Conservation (phyloP, 2,329 filamentous ascomycete genomes). For the Metarhizium album region DNA sequence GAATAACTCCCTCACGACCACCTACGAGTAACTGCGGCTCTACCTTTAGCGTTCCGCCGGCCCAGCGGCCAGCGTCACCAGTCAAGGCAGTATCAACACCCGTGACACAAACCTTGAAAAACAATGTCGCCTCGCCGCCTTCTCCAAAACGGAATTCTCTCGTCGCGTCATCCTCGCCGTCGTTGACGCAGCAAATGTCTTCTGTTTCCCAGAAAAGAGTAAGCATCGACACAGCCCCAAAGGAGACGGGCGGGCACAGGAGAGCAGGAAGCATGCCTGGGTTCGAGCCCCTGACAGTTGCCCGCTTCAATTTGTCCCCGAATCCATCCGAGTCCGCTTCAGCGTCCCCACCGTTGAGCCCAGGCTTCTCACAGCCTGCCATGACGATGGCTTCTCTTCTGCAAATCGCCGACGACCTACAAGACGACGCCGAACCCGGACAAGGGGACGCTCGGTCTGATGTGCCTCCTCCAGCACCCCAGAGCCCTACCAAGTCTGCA, state of each 20-base stretch:
- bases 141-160: slow-evolving; percentile 19
- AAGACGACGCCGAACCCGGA: slow-evolving; percentile 17
- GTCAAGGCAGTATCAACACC: slow-evolving; percentile 27
- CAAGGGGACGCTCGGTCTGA: slow-evolving; percentile 23
- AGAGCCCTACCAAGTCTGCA: slow-evolving; percentile 48
- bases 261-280: slow-evolving; percentile 29
- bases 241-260: slow-evolving; percentile 25
- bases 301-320: slow-evolving; percentile 22
- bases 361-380: slow-evolving; percentile 20
- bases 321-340: slow-evolving; percentile 19
- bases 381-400: slow-evolving; percentile 45
- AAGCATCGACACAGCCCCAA: slow-evolving; percentile 31
- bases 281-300: slow-evolving; percentile 25
- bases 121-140: slow-evolving; percentile 12
- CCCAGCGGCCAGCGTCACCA: slow-evolving; percentile 40
- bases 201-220: slow-evolving; percentile 28
- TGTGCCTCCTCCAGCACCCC: slow-evolving; percentile 14
- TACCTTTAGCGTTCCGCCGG: slow-evolving; percentile 9
- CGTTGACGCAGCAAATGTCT: slow-evolving; percentile 20
- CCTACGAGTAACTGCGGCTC: slow-evolving; percentile 21
- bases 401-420: slow-evolving; percentile 43
- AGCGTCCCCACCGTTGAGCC: slow-evolving; percentile 25
- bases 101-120: slow-evolving; percentile 11
- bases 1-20: slow-evolving; percentile 29
- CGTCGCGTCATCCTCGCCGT: slow-evolving; percentile 27